Evolutionary conservation across 1,139 yeast genomes (phyloP).

Genomic region (Debaryomyces sp.): DNA sequence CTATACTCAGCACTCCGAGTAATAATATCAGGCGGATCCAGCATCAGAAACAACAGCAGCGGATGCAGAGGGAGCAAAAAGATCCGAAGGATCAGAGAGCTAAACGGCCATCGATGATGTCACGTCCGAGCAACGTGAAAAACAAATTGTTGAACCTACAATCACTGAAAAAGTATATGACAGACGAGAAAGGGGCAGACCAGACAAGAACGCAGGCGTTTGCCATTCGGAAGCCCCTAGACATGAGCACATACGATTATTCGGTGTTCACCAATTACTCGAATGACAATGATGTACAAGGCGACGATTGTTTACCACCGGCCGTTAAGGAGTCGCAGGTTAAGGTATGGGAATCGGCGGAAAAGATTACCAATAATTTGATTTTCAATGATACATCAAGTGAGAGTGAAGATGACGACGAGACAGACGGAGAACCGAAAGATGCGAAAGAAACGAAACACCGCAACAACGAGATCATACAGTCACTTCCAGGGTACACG

Average conservation of each 20-base stretch:
- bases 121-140: constrained; percentile 26
- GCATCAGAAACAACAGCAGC: constrained; percentile 15
- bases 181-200: neutral
- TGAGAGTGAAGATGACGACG: constrained; percentile 19
- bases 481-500: constrained; percentile 46
- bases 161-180: constrained; percentile 19
- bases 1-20: constrained; percentile 39
- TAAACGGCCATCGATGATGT: constrained; percentile 13
- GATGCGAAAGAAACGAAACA: constrained; percentile 17
- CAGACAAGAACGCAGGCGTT: neutral
- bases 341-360: constrained; percentile 53
- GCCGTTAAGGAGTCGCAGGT: constrained; percentile 39
- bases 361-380: constrained; percentile 37
- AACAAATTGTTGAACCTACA: constrained; percentile 34
- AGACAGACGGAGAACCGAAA: constrained; percentile 26
- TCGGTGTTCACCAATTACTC: constrained; percentile 29
- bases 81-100: constrained; percentile 10
- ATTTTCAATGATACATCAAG: constrained; percentile 39
- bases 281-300: constrained; percentile 20
- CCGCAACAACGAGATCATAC: constrained; percentile 17
- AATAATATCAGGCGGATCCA: constrained; percentile 27
- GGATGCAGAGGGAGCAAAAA: constrained; percentile 10
- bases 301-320: constrained; percentile 25
- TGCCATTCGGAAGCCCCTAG: constrained; percentile 18
- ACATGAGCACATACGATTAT: constrained; percentile 26